Evolutionary conservation across 345 rosid genomes (phyloP), one percentile per base, ranked within the genome.

Genomic region (Heritiera fomes): DNA sequence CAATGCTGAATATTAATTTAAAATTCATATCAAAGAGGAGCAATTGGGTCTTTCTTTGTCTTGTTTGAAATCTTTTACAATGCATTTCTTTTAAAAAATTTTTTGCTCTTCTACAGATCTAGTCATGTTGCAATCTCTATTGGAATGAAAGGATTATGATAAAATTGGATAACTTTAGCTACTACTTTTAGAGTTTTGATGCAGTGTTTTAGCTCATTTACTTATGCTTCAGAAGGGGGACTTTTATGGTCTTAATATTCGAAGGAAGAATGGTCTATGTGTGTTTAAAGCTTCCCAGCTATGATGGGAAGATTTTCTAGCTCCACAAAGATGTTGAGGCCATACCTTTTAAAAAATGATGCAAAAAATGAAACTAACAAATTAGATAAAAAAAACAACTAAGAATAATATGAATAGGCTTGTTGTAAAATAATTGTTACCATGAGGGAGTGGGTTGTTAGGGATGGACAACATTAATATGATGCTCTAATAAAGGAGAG

Each of bases 371-470:
- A 32, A 32, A 32, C 50, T 8, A 18, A 1, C 7, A n/a, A 45
- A 69, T 38, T 20, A 69, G 34, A 68, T 3, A 11, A 11, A n/a
- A n/a, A 23, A 10, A 8, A 18, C 12, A 67, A 65, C 32, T n/a
- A 10, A n/a, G 6, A 68, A 45, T 20, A 45, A 14, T 47, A 47
- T 23, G 59, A 23, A 12, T 7, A 17, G 9, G 58, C 11, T 49
- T 70, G 23, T 47, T 70, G 58, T 58, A 47, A 49, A 70, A 30
- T 70, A 23, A 11, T 47, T 70, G n/a, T 70, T 40, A 47, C 40
- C 40, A 7, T 20, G 13, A 14, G 17, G 41, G 6, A 49, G 12
- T 49, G 13, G 56, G 58, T 47, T 47, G 20, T 23, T 49, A 70
- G 40, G 13, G 13, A 13, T 8, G 40, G 58, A 49, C 41, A 47